A percentile compares a stretch with the other conserved stretches of the same genome.
These are phyloP conservation scores for Penicillium fimorum DNA, from an alignment of 495 filamentous ascomycete genomes.

Conservation along the genomic window DNA sequence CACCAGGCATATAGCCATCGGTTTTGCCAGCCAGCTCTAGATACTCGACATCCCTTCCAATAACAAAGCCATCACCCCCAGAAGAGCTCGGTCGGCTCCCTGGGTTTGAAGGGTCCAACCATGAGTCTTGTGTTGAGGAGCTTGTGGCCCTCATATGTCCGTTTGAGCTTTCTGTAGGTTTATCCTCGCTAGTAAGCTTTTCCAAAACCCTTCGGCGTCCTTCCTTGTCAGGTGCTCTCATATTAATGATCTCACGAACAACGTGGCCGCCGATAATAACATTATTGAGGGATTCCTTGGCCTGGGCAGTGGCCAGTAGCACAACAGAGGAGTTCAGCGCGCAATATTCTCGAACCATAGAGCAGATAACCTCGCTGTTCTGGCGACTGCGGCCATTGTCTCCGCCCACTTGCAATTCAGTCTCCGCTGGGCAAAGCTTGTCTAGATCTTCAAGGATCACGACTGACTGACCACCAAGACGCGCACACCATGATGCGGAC, in stretches of 20 bases:
- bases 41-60: slow-evolving; percentile 78
- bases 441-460: slow-evolving; percentile 93
- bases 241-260: slow-evolving; percentile 74
- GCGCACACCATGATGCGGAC: slow-evolving; percentile 82
- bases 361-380: slow-evolving; percentile 83
- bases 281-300: slow-evolving; percentile 83
- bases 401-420: slow-evolving; percentile 84
- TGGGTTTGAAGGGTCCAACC: slow-evolving; percentile 65
- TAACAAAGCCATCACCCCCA: slow-evolving; percentile 59
- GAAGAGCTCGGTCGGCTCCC: slow-evolving; percentile 48
- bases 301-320: slow-evolving; percentile 85
- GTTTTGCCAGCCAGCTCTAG: slow-evolving; percentile 89
- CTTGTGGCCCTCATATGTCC: slow-evolving; percentile 39
- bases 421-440: slow-evolving; percentile 85
- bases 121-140: slow-evolving; percentile 54
- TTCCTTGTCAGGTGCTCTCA: slow-evolving; percentile 91
- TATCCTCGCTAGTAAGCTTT: slow-evolving; percentile 51
- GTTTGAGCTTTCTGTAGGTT: slow-evolving; percentile 35
- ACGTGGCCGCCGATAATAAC: slow-evolving; percentile 77
- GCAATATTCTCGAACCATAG: slow-evolving; percentile 80
- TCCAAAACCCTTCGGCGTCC: slow-evolving; percentile 80
- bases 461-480: slow-evolving; percentile 75
- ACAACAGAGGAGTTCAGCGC: slow-evolving; percentile 72
- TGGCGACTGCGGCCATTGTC: slow-evolving; percentile 91
- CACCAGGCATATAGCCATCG: slow-evolving; percentile 96